Percentiles rank a stretch among this genome's conserved stretches.
These are phyloP conservation scores for Heritiera littoralis DNA, from an alignment of 345 rosid species.

Conservation along the genomic window DNA sequence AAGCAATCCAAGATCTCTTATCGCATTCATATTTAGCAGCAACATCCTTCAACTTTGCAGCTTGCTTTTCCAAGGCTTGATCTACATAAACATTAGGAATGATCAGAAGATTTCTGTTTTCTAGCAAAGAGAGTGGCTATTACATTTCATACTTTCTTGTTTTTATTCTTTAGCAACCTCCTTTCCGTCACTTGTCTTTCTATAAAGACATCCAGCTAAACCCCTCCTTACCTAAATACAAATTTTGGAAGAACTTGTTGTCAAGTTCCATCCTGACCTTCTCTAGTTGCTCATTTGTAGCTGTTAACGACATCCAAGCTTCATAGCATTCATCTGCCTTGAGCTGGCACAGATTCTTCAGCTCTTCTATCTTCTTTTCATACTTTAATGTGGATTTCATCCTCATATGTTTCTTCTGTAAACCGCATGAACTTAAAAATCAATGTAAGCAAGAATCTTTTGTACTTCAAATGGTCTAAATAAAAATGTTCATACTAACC, in stretches of 20 bases:
- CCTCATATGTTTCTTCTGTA: conserved; percentile 42
- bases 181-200: background rate
- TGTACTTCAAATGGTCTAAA: conserved; percentile 8
- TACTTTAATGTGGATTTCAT: conserved; percentile 38
- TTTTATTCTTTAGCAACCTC: background rate
- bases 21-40: conserved; percentile 32
- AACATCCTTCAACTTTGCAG: conserved; percentile 30
- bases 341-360: conserved; percentile 35
- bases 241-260: conserved; percentile 40
- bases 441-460: conserved; percentile 1
- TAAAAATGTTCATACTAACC: conserved; percentile 30
- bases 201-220: background rate
- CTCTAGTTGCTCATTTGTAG: conserved; percentile 49
- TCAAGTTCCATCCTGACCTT: conserved; percentile 47
- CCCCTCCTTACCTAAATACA: conserved; percentile 35
- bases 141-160: background rate
- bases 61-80: conserved; percentile 31
- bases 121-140: background rate
- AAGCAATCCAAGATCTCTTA: conserved; percentile 33
- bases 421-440: conserved; percentile 21
- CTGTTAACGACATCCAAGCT: conserved; percentile 56
- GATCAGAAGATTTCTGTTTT: background rate
- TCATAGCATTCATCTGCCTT: conserved; percentile 54
- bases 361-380: conserved; percentile 48
- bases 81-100: conserved; percentile 26